These are phyloP conservation scores for Sequoia sempervirens DNA, from an alignment of 75 land plant genomes.

Conservation along the genomic window DNA sequence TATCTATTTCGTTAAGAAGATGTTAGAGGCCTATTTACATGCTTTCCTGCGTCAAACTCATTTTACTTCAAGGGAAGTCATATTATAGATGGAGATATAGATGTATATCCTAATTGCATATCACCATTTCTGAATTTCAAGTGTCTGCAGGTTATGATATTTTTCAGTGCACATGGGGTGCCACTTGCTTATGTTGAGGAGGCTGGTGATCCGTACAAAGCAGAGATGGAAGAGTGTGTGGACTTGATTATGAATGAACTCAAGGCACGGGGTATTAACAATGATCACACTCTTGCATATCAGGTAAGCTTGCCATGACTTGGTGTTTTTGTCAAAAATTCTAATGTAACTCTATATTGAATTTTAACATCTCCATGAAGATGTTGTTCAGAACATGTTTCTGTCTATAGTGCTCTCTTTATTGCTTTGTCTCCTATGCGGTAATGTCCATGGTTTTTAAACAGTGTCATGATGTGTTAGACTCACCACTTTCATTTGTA, in stretches of 20 bases:
- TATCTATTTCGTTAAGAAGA: neutral
- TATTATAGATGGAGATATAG: neutral
- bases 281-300: conserved; percentile 89
- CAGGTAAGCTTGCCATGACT: conserved; percentile 51
- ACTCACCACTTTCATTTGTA: neutral
- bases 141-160: conserved; percentile 75
- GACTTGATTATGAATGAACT: conserved; percentile 91
- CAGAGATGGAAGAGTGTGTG: conserved; percentile 99
- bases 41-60: neutral
- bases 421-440: neutral
- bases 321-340: neutral
- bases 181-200: conserved; percentile 99
- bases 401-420: neutral
- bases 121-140: neutral
- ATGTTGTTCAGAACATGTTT: neutral
- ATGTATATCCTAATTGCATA: neutral
- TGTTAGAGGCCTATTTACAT: neutral
- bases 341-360: neutral
- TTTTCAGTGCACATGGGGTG: conserved; percentile 99
- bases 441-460: neutral
- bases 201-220: conserved; percentile 99
- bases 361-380: neutral
- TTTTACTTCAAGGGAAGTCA: neutral
- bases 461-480: neutral
- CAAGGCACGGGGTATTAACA: conserved; percentile 53